Conservation (phyloP, 164 flowering plant genomes). For the Stephania cephalantha region DNA sequence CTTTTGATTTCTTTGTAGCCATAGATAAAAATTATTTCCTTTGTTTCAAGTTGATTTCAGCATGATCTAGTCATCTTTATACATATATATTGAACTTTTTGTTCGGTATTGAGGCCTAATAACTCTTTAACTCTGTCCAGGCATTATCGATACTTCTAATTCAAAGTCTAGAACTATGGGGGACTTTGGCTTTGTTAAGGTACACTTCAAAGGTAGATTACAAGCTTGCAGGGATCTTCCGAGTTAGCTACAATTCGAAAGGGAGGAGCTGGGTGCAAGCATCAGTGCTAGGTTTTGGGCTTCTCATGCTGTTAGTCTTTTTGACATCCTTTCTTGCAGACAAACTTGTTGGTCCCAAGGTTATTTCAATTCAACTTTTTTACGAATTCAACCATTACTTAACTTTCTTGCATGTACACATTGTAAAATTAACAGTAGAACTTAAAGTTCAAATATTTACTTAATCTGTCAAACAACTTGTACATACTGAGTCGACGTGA, state of each 20-base stretch:
- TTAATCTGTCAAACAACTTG: not conserved
- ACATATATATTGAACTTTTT: too few relatives aligned
- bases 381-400: not conserved
- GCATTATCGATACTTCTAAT: conserved; percentile 48
- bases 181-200: conserved; percentile 37
- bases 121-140: conserved; percentile 29
- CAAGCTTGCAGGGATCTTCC: conserved; percentile 31
- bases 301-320: conserved; percentile 44
- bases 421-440: not conserved
- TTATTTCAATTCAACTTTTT: conserved; percentile 17
- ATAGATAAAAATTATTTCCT: too few relatives aligned
- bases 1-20: too few relatives aligned
- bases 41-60: too few relatives aligned
- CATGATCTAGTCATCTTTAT: too few relatives aligned
- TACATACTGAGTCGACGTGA: not conserved
- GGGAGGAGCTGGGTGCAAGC: conserved; percentile 62
- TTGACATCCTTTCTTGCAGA: conserved; percentile 59
- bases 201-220: conserved; percentile 36
- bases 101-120: not conserved
- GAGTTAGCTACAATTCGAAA: conserved; percentile 18
- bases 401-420: not conserved
- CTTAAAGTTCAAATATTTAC: not conserved
- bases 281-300: conserved; percentile 49
- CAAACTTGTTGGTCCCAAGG: conserved; percentile 56
- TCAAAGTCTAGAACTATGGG: conserved; percentile 53